phyloP scores from a whole-genome alignment of 345 rosid genomes.

The Bruguiera parviflora region DNA sequence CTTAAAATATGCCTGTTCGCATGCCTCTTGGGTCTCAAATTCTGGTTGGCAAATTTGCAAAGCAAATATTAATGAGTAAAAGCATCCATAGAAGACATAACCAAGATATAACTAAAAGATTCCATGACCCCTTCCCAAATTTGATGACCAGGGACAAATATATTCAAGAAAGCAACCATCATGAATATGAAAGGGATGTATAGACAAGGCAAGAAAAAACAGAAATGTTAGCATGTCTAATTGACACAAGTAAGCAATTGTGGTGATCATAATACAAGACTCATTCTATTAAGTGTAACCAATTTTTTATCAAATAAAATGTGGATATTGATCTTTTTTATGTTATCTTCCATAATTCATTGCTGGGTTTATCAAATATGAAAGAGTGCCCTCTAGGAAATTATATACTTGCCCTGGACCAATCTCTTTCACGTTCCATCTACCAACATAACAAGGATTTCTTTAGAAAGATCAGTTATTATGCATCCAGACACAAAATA shows the following conservation, averaged over 20 bases:
- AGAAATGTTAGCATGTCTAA: no score
- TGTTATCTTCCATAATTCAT: no score
- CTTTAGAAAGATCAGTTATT: background rate
- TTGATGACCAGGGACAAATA: background rate
- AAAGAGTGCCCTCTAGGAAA: no score
- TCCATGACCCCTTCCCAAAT: background rate
- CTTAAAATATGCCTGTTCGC: constrained; percentile 88
- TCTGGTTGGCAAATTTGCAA: constrained; percentile 41
- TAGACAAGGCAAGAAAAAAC: background rate
- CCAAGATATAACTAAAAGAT: background rate
- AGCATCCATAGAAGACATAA: background rate
- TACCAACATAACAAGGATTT: background rate
- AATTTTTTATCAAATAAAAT: no score
- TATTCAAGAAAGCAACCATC: background rate
- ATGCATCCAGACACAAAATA: background rate
- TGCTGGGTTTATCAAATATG: no score
- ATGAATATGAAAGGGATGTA: background rate
- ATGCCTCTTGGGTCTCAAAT: constrained; percentile 69
- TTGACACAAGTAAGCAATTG: background rate
- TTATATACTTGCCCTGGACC: no score
- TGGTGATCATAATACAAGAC: background rate
- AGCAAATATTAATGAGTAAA: background rate
- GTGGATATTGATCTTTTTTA: no score
- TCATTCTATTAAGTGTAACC: background rate
- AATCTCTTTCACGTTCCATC: no score